Evolutionary conservation across 495 filamentous ascomycete species (phyloP).

Genomic region (Penicillium simplicissimum): DNA sequence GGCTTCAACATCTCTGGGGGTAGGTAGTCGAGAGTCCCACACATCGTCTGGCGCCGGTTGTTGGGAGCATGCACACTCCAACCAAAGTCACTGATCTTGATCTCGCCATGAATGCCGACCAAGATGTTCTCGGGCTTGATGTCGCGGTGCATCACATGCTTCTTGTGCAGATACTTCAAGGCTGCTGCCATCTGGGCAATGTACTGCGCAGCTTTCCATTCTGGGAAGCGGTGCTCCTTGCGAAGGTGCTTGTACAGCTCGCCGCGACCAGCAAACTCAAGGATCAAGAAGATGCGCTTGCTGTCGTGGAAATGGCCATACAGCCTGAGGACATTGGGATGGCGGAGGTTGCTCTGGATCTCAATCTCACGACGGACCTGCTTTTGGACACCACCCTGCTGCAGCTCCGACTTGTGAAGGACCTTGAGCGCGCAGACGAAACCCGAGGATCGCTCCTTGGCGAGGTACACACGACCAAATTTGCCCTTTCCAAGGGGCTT

Average conservation of each 20-base stretch:
- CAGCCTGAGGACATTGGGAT: conserved; percentile 92
- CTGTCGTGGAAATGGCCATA: conserved; percentile 97
- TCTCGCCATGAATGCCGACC: conserved; percentile 94
- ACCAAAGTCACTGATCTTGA: conserved; percentile 98
- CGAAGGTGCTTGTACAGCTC: conserved; percentile 97
- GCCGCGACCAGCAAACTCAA: conserved; percentile 93
- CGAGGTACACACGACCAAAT: conserved; percentile 94
- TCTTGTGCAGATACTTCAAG: conserved; percentile 88
- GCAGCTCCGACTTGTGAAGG: conserved; percentile 90
- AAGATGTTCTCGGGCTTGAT: conserved; percentile 99
- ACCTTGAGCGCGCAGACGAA: conserved; percentile 98
- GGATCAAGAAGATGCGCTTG: conserved; percentile 92
- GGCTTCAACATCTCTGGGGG: conserved; percentile 96
- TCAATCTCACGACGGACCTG: conserved; percentile 97
- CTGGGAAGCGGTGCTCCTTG: conserved; percentile 83
- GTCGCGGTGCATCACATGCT: conserved; percentile 97
- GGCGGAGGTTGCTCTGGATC: conserved; percentile 93
- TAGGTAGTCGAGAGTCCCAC: conserved; percentile 94
- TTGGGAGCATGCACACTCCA: conserved; percentile 99
- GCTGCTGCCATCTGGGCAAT: conserved; percentile 98
- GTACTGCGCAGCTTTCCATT: conserved; percentile 95
- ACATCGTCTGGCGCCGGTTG: conserved; percentile 91
- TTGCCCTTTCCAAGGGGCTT: conserved; percentile 96
- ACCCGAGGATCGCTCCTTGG: conserved; percentile 81
- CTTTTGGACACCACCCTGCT: conserved; percentile 92